Conservation (phyloP, 805 yeast species). For the Wickerhamomyces ciferrii region DNA sequence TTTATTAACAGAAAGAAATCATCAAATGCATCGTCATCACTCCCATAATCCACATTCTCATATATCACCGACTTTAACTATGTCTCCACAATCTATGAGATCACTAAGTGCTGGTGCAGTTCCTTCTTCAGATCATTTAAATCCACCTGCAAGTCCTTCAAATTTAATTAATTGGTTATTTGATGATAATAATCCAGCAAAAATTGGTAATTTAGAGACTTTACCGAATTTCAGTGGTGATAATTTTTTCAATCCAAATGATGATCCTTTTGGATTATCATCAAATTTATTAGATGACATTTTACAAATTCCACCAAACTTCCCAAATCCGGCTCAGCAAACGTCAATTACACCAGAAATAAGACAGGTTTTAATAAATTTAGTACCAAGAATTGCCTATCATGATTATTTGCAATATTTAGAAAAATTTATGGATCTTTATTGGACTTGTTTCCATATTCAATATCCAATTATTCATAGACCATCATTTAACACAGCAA, state of each 20-base stretch:
- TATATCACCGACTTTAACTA: not conserved
- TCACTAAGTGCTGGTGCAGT: not conserved
- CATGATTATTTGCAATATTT: slow-evolving; percentile 17
- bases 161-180: slow-evolving; percentile 22
- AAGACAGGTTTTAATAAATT: slow-evolving; percentile 7
- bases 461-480: slow-evolving; percentile 45
- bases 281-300: slow-evolving; percentile 21
- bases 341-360: slow-evolving; percentile 20
- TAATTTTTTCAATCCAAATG: slow-evolving; percentile 22
- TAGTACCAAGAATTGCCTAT: slow-evolving; percentile 16
- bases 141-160: slow-evolving; percentile 12
- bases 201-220: slow-evolving; percentile 5
- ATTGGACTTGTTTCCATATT: slow-evolving; percentile 26
- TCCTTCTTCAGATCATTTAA: not conserved
- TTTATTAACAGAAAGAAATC: slow-evolving; percentile 1
- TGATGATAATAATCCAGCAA: slow-evolving; percentile 16
- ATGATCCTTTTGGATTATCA: slow-evolving; percentile 24
- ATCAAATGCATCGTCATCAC: not conserved
- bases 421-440: slow-evolving; percentile 20
- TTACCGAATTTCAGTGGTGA: slow-evolving; percentile 16
- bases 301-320: slow-evolving; percentile 23
- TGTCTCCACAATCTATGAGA: not conserved
- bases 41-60: not conserved
- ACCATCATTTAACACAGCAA: slow-evolving; percentile 47
- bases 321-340: slow-evolving; percentile 24